Percentiles rank a stretch among this genome's conserved stretches.
Conservation (phyloP, 148 eudicot species). For the Arctostaphylos glauca region DNA sequence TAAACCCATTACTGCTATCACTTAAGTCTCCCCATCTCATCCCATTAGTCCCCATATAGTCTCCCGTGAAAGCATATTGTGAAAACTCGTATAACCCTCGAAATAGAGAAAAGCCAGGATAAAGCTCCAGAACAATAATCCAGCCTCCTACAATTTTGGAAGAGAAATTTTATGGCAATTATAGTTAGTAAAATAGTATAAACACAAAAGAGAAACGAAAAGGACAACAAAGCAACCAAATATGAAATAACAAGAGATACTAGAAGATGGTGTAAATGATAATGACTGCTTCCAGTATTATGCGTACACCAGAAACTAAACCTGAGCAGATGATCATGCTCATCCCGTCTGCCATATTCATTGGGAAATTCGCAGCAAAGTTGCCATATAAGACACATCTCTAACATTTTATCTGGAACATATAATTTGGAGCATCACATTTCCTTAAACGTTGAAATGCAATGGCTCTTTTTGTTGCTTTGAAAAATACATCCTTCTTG, state of each 20-base stretch:
- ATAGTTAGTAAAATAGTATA: not conserved
- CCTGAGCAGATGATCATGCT: not conserved
- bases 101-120: constrained; percentile 80
- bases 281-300: not conserved
- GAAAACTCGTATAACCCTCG: constrained; percentile 80
- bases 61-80: constrained; percentile 56
- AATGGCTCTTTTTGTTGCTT: not conserved
- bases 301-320: not conserved
- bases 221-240: not conserved
- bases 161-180: constrained; percentile 7
- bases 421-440: not conserved
- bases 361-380: not conserved
- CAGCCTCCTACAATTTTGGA: constrained; percentile 51
- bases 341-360: not conserved
- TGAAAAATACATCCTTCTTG: not conserved
- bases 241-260: not conserved
- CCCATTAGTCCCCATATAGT: constrained; percentile 59
- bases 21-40: constrained; percentile 79
- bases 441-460: not conserved
- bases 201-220: not conserved
- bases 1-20: constrained; percentile 70
- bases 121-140: constrained; percentile 78
- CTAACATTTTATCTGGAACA: not conserved
- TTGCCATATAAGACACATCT: not conserved
- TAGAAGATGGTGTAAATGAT: not conserved